phyloP scores from a whole-genome alignment of 768 basidiomycete species.

The Chlorophyllum brunneum region DNA sequence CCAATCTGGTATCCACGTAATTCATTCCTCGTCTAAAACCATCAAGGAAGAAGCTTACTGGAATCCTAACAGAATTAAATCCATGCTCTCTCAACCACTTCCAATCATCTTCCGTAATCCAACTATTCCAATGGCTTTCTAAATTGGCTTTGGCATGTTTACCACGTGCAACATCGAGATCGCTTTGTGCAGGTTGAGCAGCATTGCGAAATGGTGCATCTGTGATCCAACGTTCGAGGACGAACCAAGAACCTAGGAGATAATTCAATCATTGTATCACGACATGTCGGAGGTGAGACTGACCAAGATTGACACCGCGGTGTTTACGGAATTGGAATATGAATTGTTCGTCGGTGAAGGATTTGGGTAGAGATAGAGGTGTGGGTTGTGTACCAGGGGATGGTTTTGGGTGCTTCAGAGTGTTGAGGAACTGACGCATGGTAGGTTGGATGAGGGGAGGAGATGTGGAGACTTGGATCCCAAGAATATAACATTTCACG shows the following conservation, averaged over 20 bases:
- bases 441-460: no score
- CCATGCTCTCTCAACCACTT: slow-evolving; percentile 52
- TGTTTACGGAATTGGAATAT: slow-evolving; percentile 63
- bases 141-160: slow-evolving; percentile 40
- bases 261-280: neutral
- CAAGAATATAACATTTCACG: no score
- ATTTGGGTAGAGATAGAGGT: neutral
- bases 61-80: slow-evolving; percentile 58
- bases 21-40: neutral
- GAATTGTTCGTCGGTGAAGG: slow-evolving; percentile 11
- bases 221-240: slow-evolving; percentile 74
- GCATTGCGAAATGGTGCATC: slow-evolving; percentile 55
- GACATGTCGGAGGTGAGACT: slow-evolving; percentile 17
- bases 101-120: slow-evolving; percentile 65
- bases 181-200: slow-evolving; percentile 53
- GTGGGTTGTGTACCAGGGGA: neutral
- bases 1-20: slow-evolving; percentile 46
- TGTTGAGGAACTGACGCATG: neutral
- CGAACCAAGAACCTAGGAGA: slow-evolving; percentile 68
- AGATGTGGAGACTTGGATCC: no score
- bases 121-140: slow-evolving; percentile 73
- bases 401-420: neutral
- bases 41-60: slow-evolving; percentile 41
- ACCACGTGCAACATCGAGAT: slow-evolving; percentile 66
- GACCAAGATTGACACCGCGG: slow-evolving; percentile 80